phyloP scores from a whole-genome alignment of 495 filamentous ascomycete genomes.

The Xylaria acuta region DNA sequence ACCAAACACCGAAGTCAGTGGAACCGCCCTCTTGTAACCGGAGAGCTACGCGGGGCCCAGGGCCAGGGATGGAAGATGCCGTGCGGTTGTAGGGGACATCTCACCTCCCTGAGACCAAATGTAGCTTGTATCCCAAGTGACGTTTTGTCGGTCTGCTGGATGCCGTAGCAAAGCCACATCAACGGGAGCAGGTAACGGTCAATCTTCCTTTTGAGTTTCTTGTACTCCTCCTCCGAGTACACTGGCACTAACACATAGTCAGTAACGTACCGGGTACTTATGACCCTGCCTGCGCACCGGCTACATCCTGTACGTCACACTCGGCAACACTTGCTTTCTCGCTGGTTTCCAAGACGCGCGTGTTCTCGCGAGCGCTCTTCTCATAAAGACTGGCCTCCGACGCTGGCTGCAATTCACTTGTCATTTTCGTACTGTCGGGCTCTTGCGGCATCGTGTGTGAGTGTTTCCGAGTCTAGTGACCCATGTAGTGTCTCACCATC shows the following conservation, averaged over 20 bases:
- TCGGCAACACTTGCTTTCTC: constrained; percentile 33
- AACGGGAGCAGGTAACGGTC: constrained; percentile 40
- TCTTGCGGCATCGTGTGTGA: constrained; percentile 1
- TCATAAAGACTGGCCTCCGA: constrained; percentile 19
- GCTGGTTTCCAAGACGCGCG: constrained; percentile 29
- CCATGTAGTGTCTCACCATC: background rate
- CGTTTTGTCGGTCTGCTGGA: constrained; percentile 44
- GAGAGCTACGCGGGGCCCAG: no score
- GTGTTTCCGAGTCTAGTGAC: background rate
- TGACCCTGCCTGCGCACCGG: constrained; percentile 26
- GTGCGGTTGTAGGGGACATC: background rate
- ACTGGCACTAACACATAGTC: constrained; percentile 19
- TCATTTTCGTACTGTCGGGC: constrained; percentile 8
- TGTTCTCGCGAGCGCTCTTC: constrained; percentile 33
- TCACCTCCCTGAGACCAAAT: constrained; percentile 31
- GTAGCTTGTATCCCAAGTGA: constrained; percentile 42
- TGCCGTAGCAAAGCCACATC: constrained; percentile 46
- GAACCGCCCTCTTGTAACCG: background rate
- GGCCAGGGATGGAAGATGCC: background rate
- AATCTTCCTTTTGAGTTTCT: constrained; percentile 37
- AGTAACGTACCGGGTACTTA: background rate
- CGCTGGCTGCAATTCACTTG: constrained; percentile 1
- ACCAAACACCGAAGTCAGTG: constrained; percentile 9
- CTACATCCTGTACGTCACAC: constrained; percentile 27
- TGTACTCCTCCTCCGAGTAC: constrained; percentile 42